Evolutionary conservation across 805 yeast genomes (phyloP).

Genomic region (Candida ulmi): DNA sequence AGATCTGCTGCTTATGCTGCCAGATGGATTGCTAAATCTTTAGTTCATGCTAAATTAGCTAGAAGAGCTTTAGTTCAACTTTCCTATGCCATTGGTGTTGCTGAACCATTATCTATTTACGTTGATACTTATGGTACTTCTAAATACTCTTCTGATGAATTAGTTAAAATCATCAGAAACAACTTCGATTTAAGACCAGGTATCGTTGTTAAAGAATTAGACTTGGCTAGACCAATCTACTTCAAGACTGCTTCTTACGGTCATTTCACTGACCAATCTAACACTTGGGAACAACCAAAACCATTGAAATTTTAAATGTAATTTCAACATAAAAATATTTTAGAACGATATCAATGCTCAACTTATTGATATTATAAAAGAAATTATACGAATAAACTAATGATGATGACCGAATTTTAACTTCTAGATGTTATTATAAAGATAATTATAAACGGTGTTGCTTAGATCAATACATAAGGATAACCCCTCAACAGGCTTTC

Average conservation of each 20-base stretch:
- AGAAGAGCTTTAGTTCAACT: conserved; percentile 97
- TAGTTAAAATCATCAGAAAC: conserved; percentile 84
- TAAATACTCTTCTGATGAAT: conserved; percentile 79
- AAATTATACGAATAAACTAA: not conserved
- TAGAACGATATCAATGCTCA: not conserved
- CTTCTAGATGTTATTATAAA: not conserved
- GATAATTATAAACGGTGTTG: not conserved
- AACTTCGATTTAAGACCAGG: conserved; percentile 99
- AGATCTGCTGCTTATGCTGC: conserved; percentile 99
- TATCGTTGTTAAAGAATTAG: conserved; percentile 93
- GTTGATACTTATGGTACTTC: conserved; percentile 99
- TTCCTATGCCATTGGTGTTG: conserved; percentile 99
- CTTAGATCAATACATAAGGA: conserved; percentile 2
- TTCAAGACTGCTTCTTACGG: conserved; percentile 99
- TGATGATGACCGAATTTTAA: not conserved
- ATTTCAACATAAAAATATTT: not conserved
- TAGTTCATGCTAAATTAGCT: conserved; percentile 90
- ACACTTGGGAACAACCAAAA: conserved; percentile 98
- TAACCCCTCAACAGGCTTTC: conserved; percentile 17
- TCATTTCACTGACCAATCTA: conserved; percentile 98
- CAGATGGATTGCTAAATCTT: conserved; percentile 99
- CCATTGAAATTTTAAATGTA: conserved; percentile 47
- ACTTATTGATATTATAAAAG: not conserved
- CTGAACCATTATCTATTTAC: conserved; percentile 96
- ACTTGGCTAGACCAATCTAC: conserved; percentile 98